Evolutionary conservation across 2,329 filamentous ascomycete species (phyloP), one percentile per base, ranked within the genome.

Genomic region (Lasiodiplodia hormozganensis): DNA sequence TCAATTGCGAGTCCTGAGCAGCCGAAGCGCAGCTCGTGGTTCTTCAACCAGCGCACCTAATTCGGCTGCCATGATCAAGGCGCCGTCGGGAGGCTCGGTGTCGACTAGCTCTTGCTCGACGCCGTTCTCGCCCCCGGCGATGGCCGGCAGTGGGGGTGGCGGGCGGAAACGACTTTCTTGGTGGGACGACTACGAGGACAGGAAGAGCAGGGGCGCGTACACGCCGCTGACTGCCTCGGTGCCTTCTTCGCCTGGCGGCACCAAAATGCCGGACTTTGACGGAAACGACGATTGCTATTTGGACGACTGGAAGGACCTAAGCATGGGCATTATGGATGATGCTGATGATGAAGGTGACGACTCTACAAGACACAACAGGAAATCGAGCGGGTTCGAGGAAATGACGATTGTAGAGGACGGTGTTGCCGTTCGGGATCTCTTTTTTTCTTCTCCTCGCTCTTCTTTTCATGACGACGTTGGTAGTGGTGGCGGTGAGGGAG

Each of bases 21-120:
- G 77, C 81, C 81, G 72, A 92, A 92, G 86, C 85, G 90, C 74
- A 88, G 86, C 75, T 92, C 89, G 78, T 92, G 90, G 90, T 92
- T 92, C 82, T 92, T 91, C 80, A 88, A 90, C 80, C 89, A 90
- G 82, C 72, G 74, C 47, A 65, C 73, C 68, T 76, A 66, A 73
- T 68, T 51, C 52, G 62, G 60, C 60, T 64, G 60, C 60, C 60
- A 38, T 31, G 28, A 11, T 52, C 16, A 31, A 47, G 28, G 11
- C 36, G 23, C 34, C 58, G 58, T 43, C 57, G 7, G 18, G 43
- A 16, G 43, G 43, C 18, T 47, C 43, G 57, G 57, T 25, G 25
- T 62, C 58, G 58, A 51, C 58, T 3, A n/a, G 23, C 11, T 62
- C 58, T 21, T 64, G 47, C 60, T 64, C 60, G 47, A 64, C 60